Conservation (phyloP, 1,139 yeast species). For the Pneumocystis canis region DNA sequence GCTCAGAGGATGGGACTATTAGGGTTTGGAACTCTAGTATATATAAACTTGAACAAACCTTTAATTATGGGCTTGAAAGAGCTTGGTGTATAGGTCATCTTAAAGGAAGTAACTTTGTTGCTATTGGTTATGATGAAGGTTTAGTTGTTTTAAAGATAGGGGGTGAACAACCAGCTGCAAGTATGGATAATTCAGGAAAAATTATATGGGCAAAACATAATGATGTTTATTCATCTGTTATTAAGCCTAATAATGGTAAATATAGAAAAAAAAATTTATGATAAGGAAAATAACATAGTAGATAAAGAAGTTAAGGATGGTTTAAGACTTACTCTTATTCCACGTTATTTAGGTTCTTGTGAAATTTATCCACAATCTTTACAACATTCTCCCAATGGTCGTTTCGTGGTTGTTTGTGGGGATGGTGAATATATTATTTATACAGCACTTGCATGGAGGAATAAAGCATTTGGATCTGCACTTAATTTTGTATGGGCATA, state of each 20-base stretch:
- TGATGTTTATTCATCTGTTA: constrained; percentile 72
- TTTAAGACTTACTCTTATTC: constrained; percentile 55
- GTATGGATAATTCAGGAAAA: constrained; percentile 88
- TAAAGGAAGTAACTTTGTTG: constrained; percentile 63
- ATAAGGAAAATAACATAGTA: background rate
- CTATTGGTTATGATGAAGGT: constrained; percentile 92
- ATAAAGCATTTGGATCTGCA: constrained; percentile 82
- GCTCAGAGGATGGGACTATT: constrained; percentile 82
- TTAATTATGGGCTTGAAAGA: constrained; percentile 83
- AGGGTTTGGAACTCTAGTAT: constrained; percentile 85
- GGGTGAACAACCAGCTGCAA: constrained; percentile 82
- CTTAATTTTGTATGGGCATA: constrained; percentile 89
- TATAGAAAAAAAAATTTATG: background rate
- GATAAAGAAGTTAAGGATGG: constrained; percentile 53
- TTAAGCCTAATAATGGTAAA: constrained; percentile 30
- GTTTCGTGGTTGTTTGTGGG: constrained; percentile 89
- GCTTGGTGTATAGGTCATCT: constrained; percentile 88
- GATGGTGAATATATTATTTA: constrained; percentile 95
- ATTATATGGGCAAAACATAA: constrained; percentile 82
- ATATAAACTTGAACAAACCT: constrained; percentile 77
- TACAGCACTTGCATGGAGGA: constrained; percentile 96
- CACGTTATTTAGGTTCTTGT: constrained; percentile 80
- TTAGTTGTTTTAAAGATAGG: constrained; percentile 76
- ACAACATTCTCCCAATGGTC: constrained; percentile 89
- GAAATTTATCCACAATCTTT: constrained; percentile 84